Percentiles rank a stretch among this genome's conserved stretches.
These are phyloP conservation scores for Auxenochlorella protothecoides DNA, from an alignment of 139 green algal genomes.

Conservation along the genomic window DNA sequence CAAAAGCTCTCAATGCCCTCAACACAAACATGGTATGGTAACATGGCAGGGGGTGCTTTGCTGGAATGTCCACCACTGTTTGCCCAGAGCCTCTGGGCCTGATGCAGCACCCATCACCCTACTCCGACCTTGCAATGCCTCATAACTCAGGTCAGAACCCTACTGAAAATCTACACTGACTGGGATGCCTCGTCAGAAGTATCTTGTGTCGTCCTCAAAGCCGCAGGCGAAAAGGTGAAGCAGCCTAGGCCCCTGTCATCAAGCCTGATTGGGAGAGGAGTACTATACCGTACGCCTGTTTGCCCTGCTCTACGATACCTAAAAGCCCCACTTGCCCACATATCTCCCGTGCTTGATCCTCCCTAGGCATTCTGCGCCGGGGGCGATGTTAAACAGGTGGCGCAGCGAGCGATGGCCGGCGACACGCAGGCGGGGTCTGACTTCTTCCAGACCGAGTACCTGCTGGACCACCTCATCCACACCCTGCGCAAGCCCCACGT, in stretches of 20 bases:
- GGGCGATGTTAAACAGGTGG: slow-evolving; percentile 68
- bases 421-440: slow-evolving; percentile 5
- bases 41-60: neutral
- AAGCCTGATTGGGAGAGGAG: no score
- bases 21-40: slow-evolving; percentile 50
- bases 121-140: neutral
- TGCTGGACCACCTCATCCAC: slow-evolving; percentile 34
- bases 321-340: neutral
- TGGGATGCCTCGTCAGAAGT: slow-evolving; percentile 15
- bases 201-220: slow-evolving; percentile 26
- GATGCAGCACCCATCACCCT: slow-evolving; percentile 2
- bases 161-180: slow-evolving; percentile 22
- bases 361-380: slow-evolving; percentile 72
- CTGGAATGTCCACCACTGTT: neutral
- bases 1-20: slow-evolving; percentile 61
- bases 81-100: neutral
- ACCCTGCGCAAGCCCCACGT: slow-evolving; percentile 57
- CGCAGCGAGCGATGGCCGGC: slow-evolving; percentile 22
- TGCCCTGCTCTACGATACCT: neutral
- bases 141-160: slow-evolving; percentile 1
- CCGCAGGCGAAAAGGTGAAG: slow-evolving; percentile 40
- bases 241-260: no score
- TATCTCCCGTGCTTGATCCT: neutral
- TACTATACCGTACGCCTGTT: neutral
- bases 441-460: slow-evolving; percentile 46